Base-by-base conservation (phyloP, 192 early-diverging fungal genomes). In the Lobulomyces angularis region DNA sequence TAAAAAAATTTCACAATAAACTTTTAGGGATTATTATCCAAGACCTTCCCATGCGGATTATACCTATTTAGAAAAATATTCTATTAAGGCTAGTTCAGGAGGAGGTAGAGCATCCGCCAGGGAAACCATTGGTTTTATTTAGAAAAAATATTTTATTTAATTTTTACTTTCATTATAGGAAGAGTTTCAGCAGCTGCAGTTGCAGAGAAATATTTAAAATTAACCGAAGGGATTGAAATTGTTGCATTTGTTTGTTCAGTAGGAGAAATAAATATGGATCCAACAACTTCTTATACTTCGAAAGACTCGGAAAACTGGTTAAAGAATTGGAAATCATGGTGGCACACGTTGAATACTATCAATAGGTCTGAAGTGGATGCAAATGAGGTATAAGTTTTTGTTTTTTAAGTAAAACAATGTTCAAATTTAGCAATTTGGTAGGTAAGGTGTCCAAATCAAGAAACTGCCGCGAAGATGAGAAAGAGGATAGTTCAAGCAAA, bases 1-100 rank as follows among this genome's bases (percentile, higher is more conserved):
- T n/a, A n/a, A n/a, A n/a, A n/a, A n/a, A n/a, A n/a, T n/a, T n/a
- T n/a, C n/a, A n/a, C n/a, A n/a, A n/a, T n/a, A n/a, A n/a, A n/a
- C n/a, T n/a, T n/a, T n/a, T n/a, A n/a, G n/a, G n/a, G 90, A 96
- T 59, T 59, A 83, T 18, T 97, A 84, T 58, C 94, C 94, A 38
- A 79, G 94, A 6, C 94, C 94, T 18, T 87, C 83, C 19, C 94
- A 97, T 40, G 94, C 94, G n/a, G 94, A 97, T 61, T 97, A 69
- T 61, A 97, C 94, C 12, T 97, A 97, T 47, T 50, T 97, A 50
- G 57, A 84, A 51, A 97, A 97, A 57, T 97, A 97, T 51, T 84
- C 85, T 43, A 56, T 97, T 43, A 97, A 97, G 70, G 90, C 91
- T 20, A 85, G 80, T 3, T 82, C 77, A 19, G 94, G 94, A 35